These are phyloP conservation scores for Kodamaea laetipori DNA, from an alignment of 805 yeast species.

Conservation along the genomic window DNA sequence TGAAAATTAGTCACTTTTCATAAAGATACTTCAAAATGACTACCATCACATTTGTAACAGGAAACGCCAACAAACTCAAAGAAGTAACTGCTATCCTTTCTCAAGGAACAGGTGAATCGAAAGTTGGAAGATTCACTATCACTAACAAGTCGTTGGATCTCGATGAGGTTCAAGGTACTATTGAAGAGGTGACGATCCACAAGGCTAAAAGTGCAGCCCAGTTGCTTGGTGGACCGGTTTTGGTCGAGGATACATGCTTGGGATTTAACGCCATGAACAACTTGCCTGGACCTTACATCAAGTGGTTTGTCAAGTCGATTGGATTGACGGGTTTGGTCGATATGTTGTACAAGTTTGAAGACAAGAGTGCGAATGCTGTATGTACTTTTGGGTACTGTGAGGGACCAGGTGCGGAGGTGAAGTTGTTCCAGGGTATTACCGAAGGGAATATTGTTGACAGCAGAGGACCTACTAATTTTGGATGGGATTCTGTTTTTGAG, in stretches of 20 bases:
- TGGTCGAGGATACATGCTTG: slow-evolving; percentile 94
- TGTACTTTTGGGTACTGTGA: slow-evolving; percentile 92
- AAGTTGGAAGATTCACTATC: slow-evolving; percentile 53
- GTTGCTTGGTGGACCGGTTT: slow-evolving; percentile 70
- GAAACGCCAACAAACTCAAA: slow-evolving; percentile 82
- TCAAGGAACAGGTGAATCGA: slow-evolving; percentile 29
- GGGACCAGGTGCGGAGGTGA: slow-evolving; percentile 73
- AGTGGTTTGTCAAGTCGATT: slow-evolving; percentile 82
- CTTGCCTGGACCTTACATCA: slow-evolving; percentile 92
- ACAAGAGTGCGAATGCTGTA: slow-evolving; percentile 82
- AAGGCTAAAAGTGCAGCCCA: slow-evolving; percentile 77
- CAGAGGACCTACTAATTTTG: slow-evolving; percentile 81
- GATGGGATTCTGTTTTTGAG: slow-evolving; percentile 92
- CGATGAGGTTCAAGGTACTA: slow-evolving; percentile 88
- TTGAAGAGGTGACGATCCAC: slow-evolving; percentile 76
- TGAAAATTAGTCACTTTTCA: neutral
- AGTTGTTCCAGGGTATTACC: slow-evolving; percentile 82
- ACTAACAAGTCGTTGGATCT: slow-evolving; percentile 72
- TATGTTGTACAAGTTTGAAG: slow-evolving; percentile 78
- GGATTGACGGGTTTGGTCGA: slow-evolving; percentile 79
- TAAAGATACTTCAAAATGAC: slow-evolving; percentile 14
- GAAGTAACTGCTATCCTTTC: slow-evolving; percentile 81
- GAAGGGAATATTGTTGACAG: slow-evolving; percentile 76
- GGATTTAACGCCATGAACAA: slow-evolving; percentile 76
- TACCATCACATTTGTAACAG: slow-evolving; percentile 73